phyloP scores from a whole-genome alignment of 768 basidiomycete genomes.

The Dioszegia aurantiaca region DNA sequence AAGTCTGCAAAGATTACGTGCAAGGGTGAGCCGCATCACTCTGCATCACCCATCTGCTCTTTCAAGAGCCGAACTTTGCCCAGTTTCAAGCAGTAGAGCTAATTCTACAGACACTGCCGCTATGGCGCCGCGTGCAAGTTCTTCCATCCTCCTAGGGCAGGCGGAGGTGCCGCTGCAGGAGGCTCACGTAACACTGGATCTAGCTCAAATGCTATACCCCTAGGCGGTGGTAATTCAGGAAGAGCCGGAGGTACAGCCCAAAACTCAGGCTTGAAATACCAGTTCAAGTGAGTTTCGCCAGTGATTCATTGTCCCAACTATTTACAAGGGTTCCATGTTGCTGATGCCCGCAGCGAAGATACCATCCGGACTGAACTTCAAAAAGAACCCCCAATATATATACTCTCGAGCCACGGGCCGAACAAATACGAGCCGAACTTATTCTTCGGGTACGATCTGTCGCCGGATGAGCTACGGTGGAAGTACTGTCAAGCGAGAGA shows the following conservation, averaged over 20 bases:
- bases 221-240: slow-evolving; percentile 1
- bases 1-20: slow-evolving; percentile 15
- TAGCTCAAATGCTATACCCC: slow-evolving; percentile 14
- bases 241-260: background rate
- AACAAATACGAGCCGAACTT: slow-evolving; percentile 70
- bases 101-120: slow-evolving; percentile 15
- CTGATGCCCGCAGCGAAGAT: slow-evolving; percentile 57
- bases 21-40: slow-evolving; percentile 5
- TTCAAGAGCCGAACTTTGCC: too few relatives aligned
- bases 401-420: slow-evolving; percentile 72
- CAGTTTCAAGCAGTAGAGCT: background rate
- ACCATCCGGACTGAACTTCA: slow-evolving; percentile 66
- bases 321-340: background rate
- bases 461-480: slow-evolving; percentile 73
- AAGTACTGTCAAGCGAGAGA: slow-evolving; percentile 62
- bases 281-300: slow-evolving; percentile 25
- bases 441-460: slow-evolving; percentile 66
- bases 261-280: slow-evolving; percentile 15
- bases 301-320: background rate
- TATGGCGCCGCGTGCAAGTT: slow-evolving; percentile 23
- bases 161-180: background rate
- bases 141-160: slow-evolving; percentile 24
- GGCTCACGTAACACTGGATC: background rate
- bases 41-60: background rate
- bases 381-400: slow-evolving; percentile 73